Percentiles rank a stretch among this genome's conserved stretches.
These are phyloP conservation scores for Linnemannia exigua DNA, from an alignment of 192 early-diverging fungal genomes.

Conservation along the genomic window DNA sequence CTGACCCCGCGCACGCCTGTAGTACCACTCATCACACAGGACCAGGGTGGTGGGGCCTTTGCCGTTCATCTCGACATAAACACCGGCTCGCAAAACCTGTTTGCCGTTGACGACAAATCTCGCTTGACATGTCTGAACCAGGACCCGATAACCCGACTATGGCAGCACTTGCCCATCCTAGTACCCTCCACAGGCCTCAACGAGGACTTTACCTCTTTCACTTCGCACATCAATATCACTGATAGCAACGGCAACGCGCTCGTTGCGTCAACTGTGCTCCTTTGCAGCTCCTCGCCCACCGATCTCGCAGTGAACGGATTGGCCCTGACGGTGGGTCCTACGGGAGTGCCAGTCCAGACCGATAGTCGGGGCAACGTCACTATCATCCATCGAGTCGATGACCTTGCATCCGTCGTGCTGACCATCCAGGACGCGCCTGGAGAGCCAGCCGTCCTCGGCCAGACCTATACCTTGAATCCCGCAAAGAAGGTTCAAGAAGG, in stretches of 20 bases:
- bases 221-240: constrained; percentile 3
- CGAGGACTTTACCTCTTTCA: constrained; percentile 4
- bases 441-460: neutral
- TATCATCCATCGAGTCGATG: neutral
- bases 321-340: neutral
- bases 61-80: neutral
- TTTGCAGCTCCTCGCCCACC: constrained; percentile 8
- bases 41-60: neutral
- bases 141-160: neutral
- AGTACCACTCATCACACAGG: neutral
- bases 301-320: neutral
- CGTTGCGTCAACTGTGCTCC: neutral
- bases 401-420: constrained; percentile 1
- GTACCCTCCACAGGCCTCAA: neutral
- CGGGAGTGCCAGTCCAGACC: neutral
- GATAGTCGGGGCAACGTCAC: neutral
- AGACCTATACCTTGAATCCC: neutral
- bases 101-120: neutral
- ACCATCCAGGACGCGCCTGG: neutral
- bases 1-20: neutral
- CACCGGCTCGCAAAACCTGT: neutral
- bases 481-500: constrained; percentile 7
- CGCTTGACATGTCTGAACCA: neutral
- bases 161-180: neutral
- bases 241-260: constrained; percentile 5